Percentiles rank a stretch among this genome's conserved stretches.
Conservation (phyloP, 192 early-diverging fungal species). For the Geosiphon pyriformis region DNA sequence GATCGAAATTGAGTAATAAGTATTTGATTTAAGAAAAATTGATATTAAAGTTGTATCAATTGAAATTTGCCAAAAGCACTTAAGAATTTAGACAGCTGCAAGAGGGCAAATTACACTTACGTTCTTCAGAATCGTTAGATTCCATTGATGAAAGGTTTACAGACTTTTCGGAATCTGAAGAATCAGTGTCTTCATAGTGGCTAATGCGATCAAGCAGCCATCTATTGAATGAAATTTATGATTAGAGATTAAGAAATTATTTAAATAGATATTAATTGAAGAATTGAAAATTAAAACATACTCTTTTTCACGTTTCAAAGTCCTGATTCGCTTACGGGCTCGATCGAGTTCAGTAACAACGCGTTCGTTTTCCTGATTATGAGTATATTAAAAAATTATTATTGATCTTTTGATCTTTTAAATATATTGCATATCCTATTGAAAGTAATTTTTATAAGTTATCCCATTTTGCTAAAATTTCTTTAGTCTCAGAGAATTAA, state of each 20-base stretch:
- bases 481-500: too few species aligned
- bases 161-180: constrained; percentile 16
- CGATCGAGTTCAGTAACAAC: constrained; percentile 16
- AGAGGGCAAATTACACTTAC: not conserved
- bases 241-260: not conserved
- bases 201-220: constrained; percentile 18
- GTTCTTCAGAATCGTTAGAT: constrained; percentile 12
- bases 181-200: constrained; percentile 6
- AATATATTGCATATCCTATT: too few species aligned
- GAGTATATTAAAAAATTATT: too few species aligned
- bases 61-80: too few species aligned
- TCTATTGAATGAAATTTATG: not conserved
- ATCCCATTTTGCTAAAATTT: too few species aligned
- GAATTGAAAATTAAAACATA: not conserved
- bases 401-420: too few species aligned
- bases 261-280: not conserved
- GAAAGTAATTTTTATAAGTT: too few species aligned
- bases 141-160: constrained; percentile 1
- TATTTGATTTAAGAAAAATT: not conserved
- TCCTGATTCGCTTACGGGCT: constrained; percentile 17
- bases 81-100: too few species aligned
- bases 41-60: not conserved
- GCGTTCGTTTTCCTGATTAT: constrained; percentile 9
- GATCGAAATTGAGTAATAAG: not conserved
- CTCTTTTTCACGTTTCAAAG: constrained; percentile 24